A percentile compares a stretch with the other conserved stretches of the same genome.
Evolutionary conservation across 164 flowering plant genomes (phyloP).

Genomic region (Cinnamomum chago): DNA sequence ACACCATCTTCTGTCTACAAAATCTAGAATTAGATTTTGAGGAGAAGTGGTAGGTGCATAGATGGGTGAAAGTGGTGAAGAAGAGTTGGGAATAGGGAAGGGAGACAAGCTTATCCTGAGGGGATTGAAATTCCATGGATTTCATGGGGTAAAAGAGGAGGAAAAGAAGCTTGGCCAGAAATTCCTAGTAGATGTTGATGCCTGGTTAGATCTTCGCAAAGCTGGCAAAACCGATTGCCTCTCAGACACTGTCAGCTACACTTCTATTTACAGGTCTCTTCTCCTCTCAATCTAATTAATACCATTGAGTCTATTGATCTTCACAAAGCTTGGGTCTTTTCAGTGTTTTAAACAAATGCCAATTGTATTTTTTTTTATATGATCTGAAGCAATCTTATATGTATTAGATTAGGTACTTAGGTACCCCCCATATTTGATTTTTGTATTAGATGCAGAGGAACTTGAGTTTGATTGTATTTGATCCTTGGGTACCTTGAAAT

Average conservation of each 20-base stretch:
- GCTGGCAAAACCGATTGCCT: slow-evolving; percentile 73
- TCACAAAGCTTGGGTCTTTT: background rate
- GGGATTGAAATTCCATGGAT: slow-evolving; percentile 87
- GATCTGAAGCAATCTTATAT: too few relatives aligned
- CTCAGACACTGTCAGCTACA: slow-evolving; percentile 68
- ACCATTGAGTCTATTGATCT: too few relatives aligned
- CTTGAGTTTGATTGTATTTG: too few relatives aligned
- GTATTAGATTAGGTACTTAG: too few relatives aligned
- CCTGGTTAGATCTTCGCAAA: slow-evolving; percentile 73
- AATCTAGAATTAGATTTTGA: too few relatives aligned
- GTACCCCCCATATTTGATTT: too few relatives aligned
- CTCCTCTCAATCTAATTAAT: background rate
- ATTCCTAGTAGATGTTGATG: slow-evolving; percentile 83
- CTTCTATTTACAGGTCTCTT: slow-evolving; percentile 65
- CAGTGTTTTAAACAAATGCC: background rate
- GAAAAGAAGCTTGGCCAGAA: slow-evolving; percentile 85
- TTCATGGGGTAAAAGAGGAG: slow-evolving; percentile 77
- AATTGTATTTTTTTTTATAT: too few relatives aligned
- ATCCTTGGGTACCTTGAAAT: too few relatives aligned
- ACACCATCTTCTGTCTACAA: too few relatives aligned
- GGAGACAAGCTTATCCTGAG: slow-evolving; percentile 93
- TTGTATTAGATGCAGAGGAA: too few relatives aligned
- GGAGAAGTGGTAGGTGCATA: background rate
- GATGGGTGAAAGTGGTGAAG: slow-evolving; percentile 4
- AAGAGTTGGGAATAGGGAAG: slow-evolving; percentile 8